Base-by-base conservation (phyloP, 148 eudicot species). In the Rhododendron kiyosumense region DNA sequence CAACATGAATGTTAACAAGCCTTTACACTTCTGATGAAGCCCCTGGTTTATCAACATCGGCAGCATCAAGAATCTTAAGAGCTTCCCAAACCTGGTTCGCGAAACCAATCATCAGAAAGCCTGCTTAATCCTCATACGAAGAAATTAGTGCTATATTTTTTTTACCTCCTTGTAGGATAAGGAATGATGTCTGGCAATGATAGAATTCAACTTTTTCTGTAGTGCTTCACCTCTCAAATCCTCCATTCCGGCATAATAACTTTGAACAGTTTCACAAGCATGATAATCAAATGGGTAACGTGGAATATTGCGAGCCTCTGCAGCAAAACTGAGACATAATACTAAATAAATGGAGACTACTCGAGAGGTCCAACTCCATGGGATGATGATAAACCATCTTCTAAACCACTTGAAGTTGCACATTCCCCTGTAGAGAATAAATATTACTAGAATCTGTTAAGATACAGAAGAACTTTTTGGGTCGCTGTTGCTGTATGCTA, bases 31-130 rank as follows among this genome's bases (percentile, higher is more conserved):
- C 87, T 30, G 85, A 54, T 26, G 94, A 88, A n/a, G 87, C 65
- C 84, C 89, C 93, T n/a, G 92, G 93, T 51, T 87, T 34, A 84
- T 88, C 88, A 63, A 85, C 54, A 54, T 92, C 92, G 73, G 92
- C 91, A 81, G 91, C 91, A 79, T 92, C 94, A 81, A 92, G 94
- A 91, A 92, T 90, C 87, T 89, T 91, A 78, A 92, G 94, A 84
- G 94, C 94, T 85, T 90, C 89, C 93, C 94, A 92, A 4, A 91
- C 94, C 93, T 92, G 86, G 32, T 83, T 75, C 78, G 71, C 30
- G 0, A 63, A 8, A 63, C 71, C 30, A 63, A 63, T 63, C 30
- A 24, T 63, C 71, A 63, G 71, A 63, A 10, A 3, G n/a, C 30
- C 12, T n/a, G 30, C 30, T 57, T 57, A 57, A 57, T 57, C 63